These are phyloP conservation scores for Arthrinium puccinioides DNA, from an alignment of 2,329 filamentous ascomycete genomes.

Conservation along the genomic window DNA sequence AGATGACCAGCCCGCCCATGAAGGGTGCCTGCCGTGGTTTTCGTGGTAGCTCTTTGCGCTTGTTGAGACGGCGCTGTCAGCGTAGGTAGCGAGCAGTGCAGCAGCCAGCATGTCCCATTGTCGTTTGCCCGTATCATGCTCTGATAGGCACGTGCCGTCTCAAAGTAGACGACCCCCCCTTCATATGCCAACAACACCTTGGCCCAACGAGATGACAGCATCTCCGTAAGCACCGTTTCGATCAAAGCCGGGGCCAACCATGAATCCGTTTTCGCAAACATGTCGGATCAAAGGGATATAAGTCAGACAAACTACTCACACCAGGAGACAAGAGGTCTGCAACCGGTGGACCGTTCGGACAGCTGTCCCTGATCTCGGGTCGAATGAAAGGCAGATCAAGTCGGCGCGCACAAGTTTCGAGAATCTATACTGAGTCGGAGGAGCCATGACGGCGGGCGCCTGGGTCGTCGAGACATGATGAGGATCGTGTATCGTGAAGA, in stretches of 20 bases:
- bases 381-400: not conserved
- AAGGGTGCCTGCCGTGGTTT: too few relatives aligned
- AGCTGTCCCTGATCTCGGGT: not conserved
- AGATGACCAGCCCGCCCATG: too few relatives aligned
- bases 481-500: not conserved
- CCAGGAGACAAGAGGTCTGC: not conserved
- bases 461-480: not conserved
- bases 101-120: too few relatives aligned
- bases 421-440: not conserved
- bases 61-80: too few relatives aligned
- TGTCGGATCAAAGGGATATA: too few relatives aligned
- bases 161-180: too few relatives aligned
- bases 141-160: too few relatives aligned
- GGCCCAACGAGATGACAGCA: not conserved
- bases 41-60: too few relatives aligned
- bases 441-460: not conserved
- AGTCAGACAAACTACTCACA: too few relatives aligned
- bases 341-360: not conserved
- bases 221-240: not conserved
- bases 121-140: too few relatives aligned
- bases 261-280: not conserved
- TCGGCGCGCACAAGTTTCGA: not conserved
- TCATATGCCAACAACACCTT: too few relatives aligned
- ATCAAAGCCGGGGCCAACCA: not conserved
- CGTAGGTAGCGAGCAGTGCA: too few relatives aligned